A percentile compares a stretch with the other conserved stretches of the same genome.
Conservation (phyloP, 495 filamentous ascomycete species). For the Talaromyces adpressus region DNA sequence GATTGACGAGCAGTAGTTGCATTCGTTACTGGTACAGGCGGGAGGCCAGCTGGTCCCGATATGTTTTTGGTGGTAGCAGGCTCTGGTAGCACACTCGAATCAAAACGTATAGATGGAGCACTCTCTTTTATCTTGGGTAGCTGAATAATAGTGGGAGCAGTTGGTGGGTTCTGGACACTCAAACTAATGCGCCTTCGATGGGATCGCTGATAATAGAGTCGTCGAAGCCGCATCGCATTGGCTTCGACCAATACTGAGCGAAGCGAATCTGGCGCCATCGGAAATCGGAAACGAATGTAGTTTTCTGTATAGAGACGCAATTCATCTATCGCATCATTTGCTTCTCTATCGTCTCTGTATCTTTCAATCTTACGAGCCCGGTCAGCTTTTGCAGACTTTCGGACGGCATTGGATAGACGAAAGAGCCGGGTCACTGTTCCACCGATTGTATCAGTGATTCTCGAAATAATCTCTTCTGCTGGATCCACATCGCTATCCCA, state of each 20-base stretch:
- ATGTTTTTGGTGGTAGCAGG: conserved; percentile 13
- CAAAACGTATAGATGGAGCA: conserved; percentile 19
- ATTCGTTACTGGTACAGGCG: conserved; percentile 20
- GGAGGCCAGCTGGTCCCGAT: background rate
- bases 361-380: conserved; percentile 19
- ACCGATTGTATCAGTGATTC: conserved; percentile 21
- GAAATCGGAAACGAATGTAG: conserved; percentile 23
- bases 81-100: conserved; percentile 16
- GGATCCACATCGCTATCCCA: conserved; percentile 18
- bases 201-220: conserved; percentile 26
- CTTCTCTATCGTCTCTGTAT: conserved; percentile 24
- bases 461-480: conserved; percentile 21
- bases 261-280: conserved; percentile 21
- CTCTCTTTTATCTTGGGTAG: conserved; percentile 18
- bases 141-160: too few relatives aligned
- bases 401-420: conserved; percentile 24
- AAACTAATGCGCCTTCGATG: conserved; percentile 22
- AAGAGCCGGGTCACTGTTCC: conserved; percentile 27
- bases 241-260: conserved; percentile 24
- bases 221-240: conserved; percentile 27
- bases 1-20: conserved; percentile 27
- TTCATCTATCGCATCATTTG: conserved; percentile 22
- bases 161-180: conserved; percentile 19
- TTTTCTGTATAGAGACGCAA: conserved; percentile 24
- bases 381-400: conserved; percentile 23